phyloP scores from a whole-genome alignment of 2,329 filamentous ascomycete genomes.

The Boeremia exigua region DNA sequence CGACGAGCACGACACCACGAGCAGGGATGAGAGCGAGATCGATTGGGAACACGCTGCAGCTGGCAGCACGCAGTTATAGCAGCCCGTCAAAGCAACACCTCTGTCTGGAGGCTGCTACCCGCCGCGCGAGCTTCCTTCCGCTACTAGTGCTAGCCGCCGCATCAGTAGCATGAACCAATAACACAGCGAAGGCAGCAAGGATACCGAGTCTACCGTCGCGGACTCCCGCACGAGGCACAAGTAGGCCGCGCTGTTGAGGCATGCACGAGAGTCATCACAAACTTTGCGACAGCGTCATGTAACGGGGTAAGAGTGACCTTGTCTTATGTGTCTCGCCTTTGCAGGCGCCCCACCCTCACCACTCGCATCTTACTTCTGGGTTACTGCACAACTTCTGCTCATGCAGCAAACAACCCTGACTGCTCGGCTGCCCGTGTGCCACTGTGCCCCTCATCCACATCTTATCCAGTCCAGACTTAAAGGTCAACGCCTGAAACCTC shows the following conservation, averaged over 20 bases:
- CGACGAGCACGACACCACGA: constrained; percentile 14
- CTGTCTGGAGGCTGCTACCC: constrained; percentile 16
- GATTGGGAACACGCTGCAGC: constrained; percentile 9
- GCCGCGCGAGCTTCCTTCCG: constrained; percentile 20
- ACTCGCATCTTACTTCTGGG: constrained; percentile 6
- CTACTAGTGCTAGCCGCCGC: constrained; percentile 20
- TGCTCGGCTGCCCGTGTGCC: constrained; percentile 3
- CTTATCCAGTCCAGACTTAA: constrained; percentile 17
- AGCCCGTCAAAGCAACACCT: constrained; percentile 4
- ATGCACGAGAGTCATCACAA: constrained; percentile 17
- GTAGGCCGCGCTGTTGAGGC: constrained; percentile 9
- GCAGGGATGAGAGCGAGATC: constrained; percentile 15
- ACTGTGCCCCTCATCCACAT: not conserved
- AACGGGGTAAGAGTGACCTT: constrained; percentile 12
- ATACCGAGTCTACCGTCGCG: constrained; percentile 11
- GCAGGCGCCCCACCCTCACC: constrained; percentile 13
- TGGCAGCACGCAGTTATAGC: constrained; percentile 16
- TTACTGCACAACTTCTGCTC: not conserved
- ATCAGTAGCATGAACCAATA: constrained; percentile 16
- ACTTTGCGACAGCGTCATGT: constrained; percentile 13
- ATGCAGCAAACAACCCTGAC: constrained; percentile 2
- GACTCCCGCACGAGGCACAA: constrained; percentile 16
- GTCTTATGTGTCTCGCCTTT: constrained; percentile 14
- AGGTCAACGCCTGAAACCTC: constrained; percentile 43
- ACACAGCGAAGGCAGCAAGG: constrained; percentile 2